Conservation (phyloP, 192 early-diverging fungal species). For the Geranomyces variabilis region DNA sequence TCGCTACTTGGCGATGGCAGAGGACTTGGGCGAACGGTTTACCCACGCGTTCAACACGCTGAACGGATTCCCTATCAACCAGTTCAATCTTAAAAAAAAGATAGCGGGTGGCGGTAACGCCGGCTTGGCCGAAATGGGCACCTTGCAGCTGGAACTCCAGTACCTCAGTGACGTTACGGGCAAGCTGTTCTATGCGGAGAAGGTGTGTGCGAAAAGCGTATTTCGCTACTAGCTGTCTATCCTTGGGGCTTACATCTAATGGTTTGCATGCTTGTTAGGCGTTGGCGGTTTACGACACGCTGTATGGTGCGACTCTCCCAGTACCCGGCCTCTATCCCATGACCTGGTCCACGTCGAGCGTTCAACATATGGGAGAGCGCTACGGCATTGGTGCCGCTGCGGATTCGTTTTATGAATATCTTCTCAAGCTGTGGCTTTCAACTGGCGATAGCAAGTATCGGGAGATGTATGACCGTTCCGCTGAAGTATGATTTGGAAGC, state of each 20-base stretch:
- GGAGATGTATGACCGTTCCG: constrained; percentile 35
- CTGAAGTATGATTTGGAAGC: constrained; percentile 19
- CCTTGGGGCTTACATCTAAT: too few relatives aligned
- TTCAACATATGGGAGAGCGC: not conserved
- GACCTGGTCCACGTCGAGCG: constrained; percentile 44
- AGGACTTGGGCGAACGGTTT: constrained; percentile 77
- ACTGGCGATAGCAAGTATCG: constrained; percentile 43
- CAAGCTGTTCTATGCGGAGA: constrained; percentile 65
- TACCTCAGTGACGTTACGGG: constrained; percentile 80
- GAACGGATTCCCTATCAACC: constrained; percentile 72
- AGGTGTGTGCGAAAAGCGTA: constrained; percentile 1
- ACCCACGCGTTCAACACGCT: constrained; percentile 85
- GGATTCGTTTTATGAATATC: constrained; percentile 57
- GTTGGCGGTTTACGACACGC: constrained; percentile 5
- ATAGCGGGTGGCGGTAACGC: not conserved
- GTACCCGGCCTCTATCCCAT: constrained; percentile 59
- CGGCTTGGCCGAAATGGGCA: constrained; percentile 52
- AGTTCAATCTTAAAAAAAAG: constrained; percentile 65
- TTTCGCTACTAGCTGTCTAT: constrained; percentile 27
- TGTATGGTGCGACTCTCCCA: not conserved
- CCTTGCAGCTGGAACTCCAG: constrained; percentile 80
- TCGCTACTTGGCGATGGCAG: constrained; percentile 65
- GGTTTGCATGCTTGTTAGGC: too few relatives aligned
- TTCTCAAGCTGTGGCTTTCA: constrained; percentile 51
- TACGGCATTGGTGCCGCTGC: constrained; percentile 48